Conservation (phyloP, 148 eudicot species). For the Gaultheria prostrata region DNA sequence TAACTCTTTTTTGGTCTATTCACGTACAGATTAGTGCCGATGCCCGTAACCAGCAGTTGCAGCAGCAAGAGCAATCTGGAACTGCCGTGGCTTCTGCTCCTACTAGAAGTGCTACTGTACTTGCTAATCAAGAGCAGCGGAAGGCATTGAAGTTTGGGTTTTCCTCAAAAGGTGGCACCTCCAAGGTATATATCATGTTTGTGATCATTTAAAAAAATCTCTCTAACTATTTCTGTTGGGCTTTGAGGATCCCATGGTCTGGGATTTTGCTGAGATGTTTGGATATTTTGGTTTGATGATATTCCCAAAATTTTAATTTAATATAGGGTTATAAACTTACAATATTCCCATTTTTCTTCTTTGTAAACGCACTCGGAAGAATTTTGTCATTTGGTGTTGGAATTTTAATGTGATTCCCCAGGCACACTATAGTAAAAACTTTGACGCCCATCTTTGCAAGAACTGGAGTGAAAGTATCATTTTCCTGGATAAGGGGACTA, state of each 20-base stretch:
- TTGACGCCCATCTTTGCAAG: neutral
- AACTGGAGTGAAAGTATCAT: neutral
- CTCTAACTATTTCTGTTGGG: neutral
- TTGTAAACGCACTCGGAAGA: neutral
- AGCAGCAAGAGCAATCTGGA: slow-evolving; percentile 55
- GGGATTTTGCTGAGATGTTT: neutral
- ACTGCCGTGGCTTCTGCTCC: slow-evolving; percentile 30
- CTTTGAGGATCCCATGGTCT: too few species aligned
- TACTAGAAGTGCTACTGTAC: slow-evolving; percentile 39
- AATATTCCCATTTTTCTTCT: neutral
- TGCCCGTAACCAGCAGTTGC: slow-evolving; percentile 81
- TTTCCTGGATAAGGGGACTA: neutral
- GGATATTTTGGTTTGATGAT: neutral
- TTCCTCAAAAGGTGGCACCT: slow-evolving; percentile 65
- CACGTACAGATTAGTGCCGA: slow-evolving; percentile 58
- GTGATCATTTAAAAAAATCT: neutral
- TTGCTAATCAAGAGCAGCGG: slow-evolving; percentile 77
- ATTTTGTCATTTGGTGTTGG: neutral
- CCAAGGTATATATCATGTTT: slow-evolving; percentile 53
- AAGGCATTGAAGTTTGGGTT: slow-evolving; percentile 83
- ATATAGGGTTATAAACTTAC: neutral
- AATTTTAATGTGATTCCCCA: neutral
- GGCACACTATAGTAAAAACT: neutral
- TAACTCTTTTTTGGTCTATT: slow-evolving; percentile 7
- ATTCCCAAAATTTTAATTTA: neutral